Conservation (phyloP, 2,329 filamentous ascomycete species). For the Knoxdaviesia capensis region DNA sequence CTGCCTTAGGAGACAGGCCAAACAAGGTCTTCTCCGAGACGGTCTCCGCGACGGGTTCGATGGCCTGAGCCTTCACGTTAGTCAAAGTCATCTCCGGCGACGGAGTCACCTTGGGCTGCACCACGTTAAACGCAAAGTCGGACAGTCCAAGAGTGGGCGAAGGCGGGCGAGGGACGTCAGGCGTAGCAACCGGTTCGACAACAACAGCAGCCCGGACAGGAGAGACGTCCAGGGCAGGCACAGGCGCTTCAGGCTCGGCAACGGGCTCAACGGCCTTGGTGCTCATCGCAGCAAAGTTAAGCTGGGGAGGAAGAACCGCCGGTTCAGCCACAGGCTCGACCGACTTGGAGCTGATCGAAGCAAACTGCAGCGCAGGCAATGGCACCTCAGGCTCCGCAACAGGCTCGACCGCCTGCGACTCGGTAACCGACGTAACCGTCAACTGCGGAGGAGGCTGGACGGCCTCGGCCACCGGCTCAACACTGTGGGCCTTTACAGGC, state of each 20-base stretch:
- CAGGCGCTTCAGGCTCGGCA: slow-evolving; percentile 10
- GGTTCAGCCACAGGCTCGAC: slow-evolving; percentile 7
- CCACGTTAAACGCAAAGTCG: slow-evolving; percentile 21
- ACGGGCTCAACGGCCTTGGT: slow-evolving; percentile 11
- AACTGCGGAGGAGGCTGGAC: slow-evolving; percentile 5
- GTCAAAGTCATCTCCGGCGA: slow-evolving; percentile 8
- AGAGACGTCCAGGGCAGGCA: neutral
- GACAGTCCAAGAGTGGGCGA: slow-evolving; percentile 4
- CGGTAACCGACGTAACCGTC: slow-evolving; percentile 8
- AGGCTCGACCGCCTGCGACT: slow-evolving; percentile 10
- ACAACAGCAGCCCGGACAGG: slow-evolving; percentile 5
- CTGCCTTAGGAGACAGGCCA: neutral
- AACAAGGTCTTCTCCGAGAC: neutral
- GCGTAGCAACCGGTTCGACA: slow-evolving; percentile 13
- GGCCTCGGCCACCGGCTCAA: slow-evolving; percentile 12
- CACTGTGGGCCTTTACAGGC: slow-evolving; percentile 10
- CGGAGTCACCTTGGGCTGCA: slow-evolving; percentile 24
- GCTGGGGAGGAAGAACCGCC: neutral
- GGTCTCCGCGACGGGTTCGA: too few species aligned
- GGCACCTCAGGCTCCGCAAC: slow-evolving; percentile 11
- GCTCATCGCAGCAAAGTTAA: slow-evolving; percentile 11
- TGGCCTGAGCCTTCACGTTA: too few species aligned
- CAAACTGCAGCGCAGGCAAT: slow-evolving; percentile 8
- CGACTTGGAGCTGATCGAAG: slow-evolving; percentile 7
- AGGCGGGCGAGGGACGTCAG: slow-evolving; percentile 5